Percentiles rank a stretch among this genome's conserved stretches.
These are phyloP conservation scores for Caloboletus firmus DNA, from an alignment of 1,284 basidiomycete species.

Conservation along the genomic window DNA sequence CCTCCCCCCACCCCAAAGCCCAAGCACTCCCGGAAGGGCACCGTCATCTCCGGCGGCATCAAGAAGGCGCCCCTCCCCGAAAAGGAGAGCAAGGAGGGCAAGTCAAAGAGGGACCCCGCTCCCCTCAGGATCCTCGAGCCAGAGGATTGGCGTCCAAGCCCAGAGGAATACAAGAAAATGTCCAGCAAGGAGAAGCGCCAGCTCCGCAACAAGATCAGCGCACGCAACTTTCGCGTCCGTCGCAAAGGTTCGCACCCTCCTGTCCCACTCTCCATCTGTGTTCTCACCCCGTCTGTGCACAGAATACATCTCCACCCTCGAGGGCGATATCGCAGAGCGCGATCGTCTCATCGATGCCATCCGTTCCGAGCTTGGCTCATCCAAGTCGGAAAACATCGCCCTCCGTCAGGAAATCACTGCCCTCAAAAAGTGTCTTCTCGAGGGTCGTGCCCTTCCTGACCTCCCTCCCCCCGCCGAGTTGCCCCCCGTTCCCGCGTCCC, in stretches of 20 bases:
- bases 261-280: slow-evolving; percentile 6
- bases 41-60: slow-evolving; percentile 69
- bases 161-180: slow-evolving; percentile 96
- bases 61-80: slow-evolving; percentile 49
- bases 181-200: slow-evolving; percentile 95
- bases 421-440: slow-evolving; percentile 77
- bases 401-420: slow-evolving; percentile 82
- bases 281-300: slow-evolving; percentile 4
- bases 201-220: slow-evolving; percentile 94
- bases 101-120: slow-evolving; percentile 4
- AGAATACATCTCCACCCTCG: slow-evolving; percentile 94
- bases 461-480: slow-evolving; percentile 50
- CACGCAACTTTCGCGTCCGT: slow-evolving; percentile 90
- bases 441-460: slow-evolving; percentile 46
- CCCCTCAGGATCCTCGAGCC: slow-evolving; percentile 39
- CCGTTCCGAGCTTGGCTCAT: slow-evolving; percentile 78
- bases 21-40: slow-evolving; percentile 63
- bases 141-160: slow-evolving; percentile 79
- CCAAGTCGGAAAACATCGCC: slow-evolving; percentile 80
- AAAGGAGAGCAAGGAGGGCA: slow-evolving; percentile 38
- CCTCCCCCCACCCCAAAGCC: slow-evolving; percentile 27
- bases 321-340: slow-evolving; percentile 90
- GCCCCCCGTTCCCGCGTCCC: slow-evolving; percentile 38
- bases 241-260: slow-evolving; percentile 69
- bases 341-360: slow-evolving; percentile 90